Conservation (phyloP, 202 grass and related monocot genomes). For the Carex arenaria region DNA sequence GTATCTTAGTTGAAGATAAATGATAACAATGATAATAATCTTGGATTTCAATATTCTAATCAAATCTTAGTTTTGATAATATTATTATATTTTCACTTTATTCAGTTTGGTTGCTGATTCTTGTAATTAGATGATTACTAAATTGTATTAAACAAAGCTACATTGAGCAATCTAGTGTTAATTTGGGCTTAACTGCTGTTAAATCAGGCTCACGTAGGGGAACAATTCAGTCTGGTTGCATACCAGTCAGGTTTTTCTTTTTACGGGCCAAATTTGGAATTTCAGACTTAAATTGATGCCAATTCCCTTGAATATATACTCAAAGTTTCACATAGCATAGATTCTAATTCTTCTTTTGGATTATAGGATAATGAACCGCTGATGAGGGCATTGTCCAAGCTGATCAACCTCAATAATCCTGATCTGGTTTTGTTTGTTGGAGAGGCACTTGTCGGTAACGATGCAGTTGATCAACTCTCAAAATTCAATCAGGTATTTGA, state of each 20-base stretch:
- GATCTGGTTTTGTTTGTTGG: slow-evolving; percentile 92
- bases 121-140: not conserved
- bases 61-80: not conserved
- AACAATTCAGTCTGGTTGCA: not conserved
- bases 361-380: slow-evolving; percentile 86
- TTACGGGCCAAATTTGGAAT: not conserved
- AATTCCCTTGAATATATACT: not conserved
- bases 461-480: slow-evolving; percentile 84
- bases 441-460: slow-evolving; percentile 92
- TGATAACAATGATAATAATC: not conserved
- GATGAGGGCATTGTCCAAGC: slow-evolving; percentile 92
- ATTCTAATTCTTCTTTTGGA: slow-evolving; percentile 4
- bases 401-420: slow-evolving; percentile 93
- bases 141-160: not conserved
- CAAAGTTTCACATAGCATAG: not conserved
- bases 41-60: not conserved
- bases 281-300: not conserved
- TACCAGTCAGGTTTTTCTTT: not conserved
- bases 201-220: not conserved
- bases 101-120: not conserved
- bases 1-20: not conserved
- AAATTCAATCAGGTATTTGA: slow-evolving; percentile 79
- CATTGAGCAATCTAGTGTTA: not conserved
- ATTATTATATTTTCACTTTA: not conserved
- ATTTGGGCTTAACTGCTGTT: not conserved